Base-by-base conservation (phyloP, 1,284 basidiomycete genomes). In the Pseudozyma thailandica region DNA sequence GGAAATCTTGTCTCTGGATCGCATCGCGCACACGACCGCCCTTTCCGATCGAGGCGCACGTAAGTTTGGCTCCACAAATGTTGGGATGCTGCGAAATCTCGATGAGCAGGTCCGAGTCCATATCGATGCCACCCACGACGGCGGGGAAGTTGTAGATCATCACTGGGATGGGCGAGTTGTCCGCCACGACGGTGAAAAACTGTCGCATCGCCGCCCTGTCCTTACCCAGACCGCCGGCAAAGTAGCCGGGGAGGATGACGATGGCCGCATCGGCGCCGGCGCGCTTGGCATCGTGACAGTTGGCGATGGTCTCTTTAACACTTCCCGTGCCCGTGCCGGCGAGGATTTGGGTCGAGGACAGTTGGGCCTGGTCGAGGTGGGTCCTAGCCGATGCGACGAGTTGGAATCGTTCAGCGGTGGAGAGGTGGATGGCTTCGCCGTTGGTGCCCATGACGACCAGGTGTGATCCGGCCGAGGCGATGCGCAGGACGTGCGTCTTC, bases 131-230 rank as follows among this genome's bases (percentile, higher is more conserved):
- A 0, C 91, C 56, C 3, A 61, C 85, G 84, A 82, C 84, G 76
- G 75, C 85, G 43, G 93, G 91, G 85, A 93, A 94, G 82, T 94
- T 95, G 86, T 95, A 95, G 59, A 94, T 88, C 81, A 95, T 89
- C 58, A 94, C 88, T 5, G 93, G 93, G 61, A 95, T 88, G 3
- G 92, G 91, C 60, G 90, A 91, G 74, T 88, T 89, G 74, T 88
- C 86, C 16, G 91, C 86, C 25, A 94, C 88, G 72, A 92, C 90
- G 31, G 86, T 85, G 85, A 88, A 95, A 84, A 90, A 94, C 6
- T 87, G 87, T 84, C 90, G 91, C 75, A 94, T 85, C 0, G 92
- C 92, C 18, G 85, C 64, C 27, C 82, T 73, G 78, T 86, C 84
- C 72, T 85, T 86, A 41, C 85, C 85, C 72, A 93, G 85, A 6